Evolutionary conservation across 352 stramenopile genomes (phyloP).

Genomic region (Phytophthora sansomeana): DNA sequence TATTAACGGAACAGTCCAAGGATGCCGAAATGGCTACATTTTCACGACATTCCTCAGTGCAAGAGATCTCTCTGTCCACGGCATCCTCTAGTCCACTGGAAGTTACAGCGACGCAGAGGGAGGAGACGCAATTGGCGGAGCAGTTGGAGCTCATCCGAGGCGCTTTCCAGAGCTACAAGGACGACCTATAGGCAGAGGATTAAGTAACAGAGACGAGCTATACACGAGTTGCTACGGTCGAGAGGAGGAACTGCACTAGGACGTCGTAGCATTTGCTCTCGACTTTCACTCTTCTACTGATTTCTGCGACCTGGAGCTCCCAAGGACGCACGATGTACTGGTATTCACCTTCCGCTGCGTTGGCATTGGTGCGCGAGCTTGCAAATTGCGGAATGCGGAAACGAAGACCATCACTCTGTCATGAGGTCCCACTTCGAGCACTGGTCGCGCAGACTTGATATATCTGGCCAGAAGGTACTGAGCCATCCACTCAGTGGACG

Average conservation of each 20-base stretch:
- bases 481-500: not conserved
- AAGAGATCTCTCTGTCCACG: not conserved
- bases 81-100: not conserved
- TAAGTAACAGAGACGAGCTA: too few species aligned
- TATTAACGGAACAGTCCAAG: not conserved
- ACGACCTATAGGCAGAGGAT: constrained; percentile 1
- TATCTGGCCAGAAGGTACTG: not conserved
- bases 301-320: not conserved
- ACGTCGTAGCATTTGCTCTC: not conserved
- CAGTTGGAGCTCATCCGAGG: constrained; percentile 50
- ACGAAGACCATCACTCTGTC: not conserved
- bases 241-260: too few species aligned
- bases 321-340: constrained; percentile 18
- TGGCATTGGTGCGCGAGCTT: constrained; percentile 17
- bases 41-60: not conserved
- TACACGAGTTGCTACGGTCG: too few species aligned
- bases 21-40: constrained; percentile 9
- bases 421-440: too few species aligned
- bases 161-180: constrained; percentile 43
- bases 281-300: not conserved
- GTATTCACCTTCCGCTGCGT: constrained; percentile 15
- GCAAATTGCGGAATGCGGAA: constrained; percentile 24
- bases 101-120: not conserved
- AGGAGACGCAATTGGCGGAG: constrained; percentile 36
- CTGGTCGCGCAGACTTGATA: not conserved